A percentile compares a stretch with the other conserved stretches of the same genome.
Evolutionary conservation across 805 yeast species (phyloP).

Genomic region (Nakazawaea siamensis): DNA sequence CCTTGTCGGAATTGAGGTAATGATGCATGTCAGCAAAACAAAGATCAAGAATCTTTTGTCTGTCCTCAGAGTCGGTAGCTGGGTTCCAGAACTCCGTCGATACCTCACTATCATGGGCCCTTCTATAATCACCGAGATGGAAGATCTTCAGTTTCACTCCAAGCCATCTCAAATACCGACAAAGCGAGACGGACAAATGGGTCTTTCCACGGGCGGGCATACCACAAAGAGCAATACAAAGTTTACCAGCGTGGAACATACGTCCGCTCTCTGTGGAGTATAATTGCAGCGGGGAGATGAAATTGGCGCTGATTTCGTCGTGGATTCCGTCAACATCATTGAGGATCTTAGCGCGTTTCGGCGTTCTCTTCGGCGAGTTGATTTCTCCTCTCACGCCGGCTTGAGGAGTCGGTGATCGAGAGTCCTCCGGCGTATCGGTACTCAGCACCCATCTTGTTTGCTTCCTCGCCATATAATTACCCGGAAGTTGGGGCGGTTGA

Average conservation of each 20-base stretch:
- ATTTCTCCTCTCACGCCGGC: not conserved
- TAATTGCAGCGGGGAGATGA: slow-evolving; percentile 84
- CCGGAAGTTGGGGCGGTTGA: slow-evolving; percentile 35
- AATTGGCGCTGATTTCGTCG: slow-evolving; percentile 46
- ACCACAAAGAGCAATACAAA: slow-evolving; percentile 83
- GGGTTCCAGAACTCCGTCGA: slow-evolving; percentile 9
- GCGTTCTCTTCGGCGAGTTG: slow-evolving; percentile 4
- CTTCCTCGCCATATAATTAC: slow-evolving; percentile 50
- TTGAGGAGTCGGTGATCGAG: slow-evolving; percentile 12
- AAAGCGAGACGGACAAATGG: slow-evolving; percentile 81
- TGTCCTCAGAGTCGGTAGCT: slow-evolving; percentile 24
- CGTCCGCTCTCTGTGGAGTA: slow-evolving; percentile 90
- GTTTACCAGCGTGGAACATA: slow-evolving; percentile 91
- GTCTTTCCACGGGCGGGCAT: slow-evolving; percentile 96
- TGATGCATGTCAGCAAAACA: slow-evolving; percentile 63
- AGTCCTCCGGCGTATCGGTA: slow-evolving; percentile 9
- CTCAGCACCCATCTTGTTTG: slow-evolving; percentile 39
- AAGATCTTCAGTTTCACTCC: slow-evolving; percentile 90
- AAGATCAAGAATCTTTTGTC: slow-evolving; percentile 50
- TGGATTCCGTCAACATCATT: slow-evolving; percentile 59
- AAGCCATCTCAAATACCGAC: slow-evolving; percentile 90
- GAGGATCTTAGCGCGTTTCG: too few species aligned
- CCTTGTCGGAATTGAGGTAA: slow-evolving; percentile 68
- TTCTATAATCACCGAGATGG: slow-evolving; percentile 87
- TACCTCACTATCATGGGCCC: slow-evolving; percentile 27